phyloP scores from a whole-genome alignment of 225 moss, liverwort and hornwort genomes.

The Lunularia cruciata region DNA sequence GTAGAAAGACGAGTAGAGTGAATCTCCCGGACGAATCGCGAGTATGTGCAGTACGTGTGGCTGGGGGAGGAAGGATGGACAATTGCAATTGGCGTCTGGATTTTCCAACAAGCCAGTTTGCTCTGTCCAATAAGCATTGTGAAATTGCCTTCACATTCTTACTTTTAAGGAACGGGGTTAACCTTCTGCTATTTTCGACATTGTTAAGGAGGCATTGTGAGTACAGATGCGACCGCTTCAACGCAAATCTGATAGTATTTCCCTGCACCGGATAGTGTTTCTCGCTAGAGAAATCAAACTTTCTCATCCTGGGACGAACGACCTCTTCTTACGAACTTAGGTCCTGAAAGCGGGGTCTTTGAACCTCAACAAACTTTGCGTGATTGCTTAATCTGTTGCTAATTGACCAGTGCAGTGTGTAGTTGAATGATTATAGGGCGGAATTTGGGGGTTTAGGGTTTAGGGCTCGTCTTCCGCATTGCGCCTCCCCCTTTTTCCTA shows the following conservation, averaged over 20 bases:
- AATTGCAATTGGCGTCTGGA: conserved; percentile 43
- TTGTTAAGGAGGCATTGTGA: conserved; percentile 47
- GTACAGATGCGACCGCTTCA: conserved; percentile 25
- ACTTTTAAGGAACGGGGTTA: conserved; percentile 35
- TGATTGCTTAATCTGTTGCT: neutral
- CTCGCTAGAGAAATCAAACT: neutral
- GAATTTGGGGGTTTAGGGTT: conserved; percentile 48
- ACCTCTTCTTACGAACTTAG: neutral
- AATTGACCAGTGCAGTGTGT: neutral
- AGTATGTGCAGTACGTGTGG: conserved; percentile 33
- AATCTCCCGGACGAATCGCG: conserved; percentile 14
- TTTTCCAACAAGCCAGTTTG: conserved; percentile 40
- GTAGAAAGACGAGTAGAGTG: neutral
- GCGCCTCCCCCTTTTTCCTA: neutral
- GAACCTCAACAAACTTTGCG: neutral
- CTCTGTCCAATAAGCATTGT: conserved; percentile 39
- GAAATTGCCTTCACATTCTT: conserved; percentile 50
- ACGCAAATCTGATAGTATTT: neutral
- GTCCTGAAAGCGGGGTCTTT: neutral
- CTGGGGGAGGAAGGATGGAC: conserved; percentile 36
- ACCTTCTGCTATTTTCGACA: conserved; percentile 41
- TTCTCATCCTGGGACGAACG: neutral
- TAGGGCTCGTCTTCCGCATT: conserved; percentile 15
- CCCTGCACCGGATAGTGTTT: neutral
- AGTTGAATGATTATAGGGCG: neutral